Conservation (phyloP, 225 moss, liverwort and hornwort genomes). For the Takakia lepidozioides region DNA sequence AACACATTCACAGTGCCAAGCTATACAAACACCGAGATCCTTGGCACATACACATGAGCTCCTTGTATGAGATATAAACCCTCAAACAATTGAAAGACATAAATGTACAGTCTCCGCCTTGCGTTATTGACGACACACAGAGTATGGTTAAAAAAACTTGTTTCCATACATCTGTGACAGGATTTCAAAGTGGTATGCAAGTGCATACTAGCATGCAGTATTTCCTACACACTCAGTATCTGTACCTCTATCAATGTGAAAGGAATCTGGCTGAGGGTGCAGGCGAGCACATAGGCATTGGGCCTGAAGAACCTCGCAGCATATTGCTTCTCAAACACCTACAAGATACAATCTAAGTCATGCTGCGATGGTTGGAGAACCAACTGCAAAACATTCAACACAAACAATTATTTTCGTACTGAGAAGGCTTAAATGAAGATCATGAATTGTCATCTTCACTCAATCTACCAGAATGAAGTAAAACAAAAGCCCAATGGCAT, state of each 20-base stretch:
- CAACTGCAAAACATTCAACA: not conserved
- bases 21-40: too few relatives aligned
- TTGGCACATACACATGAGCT: too few relatives aligned
- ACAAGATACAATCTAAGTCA: not conserved
- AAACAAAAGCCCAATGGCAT: not conserved
- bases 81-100: too few relatives aligned
- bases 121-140: too few relatives aligned
- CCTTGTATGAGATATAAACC: too few relatives aligned
- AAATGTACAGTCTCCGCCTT: too few relatives aligned
- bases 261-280: conserved; percentile 68
- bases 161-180: too few relatives aligned
- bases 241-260: conserved; percentile 64
- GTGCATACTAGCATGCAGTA: too few relatives aligned
- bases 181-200: too few relatives aligned
- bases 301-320: conserved; percentile 66
- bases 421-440: not conserved
- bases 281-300: conserved; percentile 63
- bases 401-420: not conserved
- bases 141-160: too few relatives aligned
- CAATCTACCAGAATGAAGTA: not conserved
- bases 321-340: conserved; percentile 89
- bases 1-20: too few relatives aligned
- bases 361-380: not conserved
- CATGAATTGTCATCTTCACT: not conserved
- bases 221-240: not conserved